phyloP scores from a whole-genome alignment of 2,329 filamentous ascomycete species.

The Botryotinia globosa region DNA sequence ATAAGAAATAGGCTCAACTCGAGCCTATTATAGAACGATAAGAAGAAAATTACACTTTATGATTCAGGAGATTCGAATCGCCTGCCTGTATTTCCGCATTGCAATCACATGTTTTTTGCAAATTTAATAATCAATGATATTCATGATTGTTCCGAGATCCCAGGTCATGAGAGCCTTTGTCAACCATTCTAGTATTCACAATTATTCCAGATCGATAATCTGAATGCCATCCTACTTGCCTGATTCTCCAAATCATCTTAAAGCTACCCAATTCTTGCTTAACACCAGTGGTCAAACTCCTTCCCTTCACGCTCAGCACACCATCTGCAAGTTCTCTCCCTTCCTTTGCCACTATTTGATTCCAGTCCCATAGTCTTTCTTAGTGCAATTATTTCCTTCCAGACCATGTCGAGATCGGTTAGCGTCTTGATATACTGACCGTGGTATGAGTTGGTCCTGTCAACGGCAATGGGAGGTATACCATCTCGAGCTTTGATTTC shows the following conservation, averaged over 20 bases:
- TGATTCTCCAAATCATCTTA: neutral
- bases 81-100: neutral
- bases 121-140: neutral
- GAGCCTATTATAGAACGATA: neutral
- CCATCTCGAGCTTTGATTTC: neutral
- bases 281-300: neutral
- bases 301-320: neutral
- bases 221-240: neutral
- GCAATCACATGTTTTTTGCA: slow-evolving; percentile 1
- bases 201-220: neutral
- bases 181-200: neutral
- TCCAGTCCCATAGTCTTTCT: neutral
- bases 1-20: neutral
- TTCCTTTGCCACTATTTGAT: neutral
- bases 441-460: neutral
- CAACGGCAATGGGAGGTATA: neutral
- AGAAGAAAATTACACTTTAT: neutral
- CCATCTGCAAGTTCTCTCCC: neutral
- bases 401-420: neutral
- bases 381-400: neutral
- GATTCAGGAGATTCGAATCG: neutral
- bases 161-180: too few relatives aligned
- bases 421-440: neutral
- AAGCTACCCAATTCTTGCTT: neutral
- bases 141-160: neutral